These are phyloP conservation scores for Cladosporium phlei DNA, from an alignment of 2,329 filamentous ascomycete genomes.

Conservation along the genomic window DNA sequence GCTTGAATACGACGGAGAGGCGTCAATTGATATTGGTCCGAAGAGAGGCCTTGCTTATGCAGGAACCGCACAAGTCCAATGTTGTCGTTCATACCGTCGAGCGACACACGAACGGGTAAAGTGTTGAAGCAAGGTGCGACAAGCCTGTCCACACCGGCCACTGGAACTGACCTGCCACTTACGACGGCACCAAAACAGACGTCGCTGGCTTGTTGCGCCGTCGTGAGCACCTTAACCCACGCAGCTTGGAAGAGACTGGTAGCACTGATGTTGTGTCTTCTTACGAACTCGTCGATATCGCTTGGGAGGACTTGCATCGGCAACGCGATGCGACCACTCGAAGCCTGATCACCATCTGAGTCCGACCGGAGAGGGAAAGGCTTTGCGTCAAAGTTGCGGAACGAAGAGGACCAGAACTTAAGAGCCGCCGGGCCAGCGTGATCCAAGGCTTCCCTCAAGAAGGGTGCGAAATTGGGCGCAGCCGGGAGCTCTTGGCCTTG, in stretches of 20 bases:
- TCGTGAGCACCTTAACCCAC: slow-evolving; percentile 63
- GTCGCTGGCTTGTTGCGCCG: slow-evolving; percentile 55
- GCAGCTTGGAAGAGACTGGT: slow-evolving; percentile 66
- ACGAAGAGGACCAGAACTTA: slow-evolving; percentile 60
- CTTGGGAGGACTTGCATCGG: neutral
- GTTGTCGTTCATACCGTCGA: slow-evolving; percentile 48
- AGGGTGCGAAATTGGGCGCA: slow-evolving; percentile 56
- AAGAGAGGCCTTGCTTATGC: slow-evolving; percentile 57
- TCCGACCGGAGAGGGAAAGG: slow-evolving; percentile 31
- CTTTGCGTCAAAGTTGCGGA: slow-evolving; percentile 50
- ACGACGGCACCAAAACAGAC: slow-evolving; percentile 85
- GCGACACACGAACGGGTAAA: slow-evolving; percentile 61
- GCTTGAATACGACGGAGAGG: slow-evolving; percentile 67
- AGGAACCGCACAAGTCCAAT: slow-evolving; percentile 55
- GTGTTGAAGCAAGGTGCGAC: slow-evolving; percentile 95
- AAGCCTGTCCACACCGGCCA: slow-evolving; percentile 64
- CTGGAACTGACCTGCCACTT: slow-evolving; percentile 65
- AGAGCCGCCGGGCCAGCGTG: slow-evolving; percentile 49
- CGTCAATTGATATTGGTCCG: slow-evolving; percentile 67
- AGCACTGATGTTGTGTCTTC: slow-evolving; percentile 52
- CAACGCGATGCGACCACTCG: slow-evolving; percentile 11
- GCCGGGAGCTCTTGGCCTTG: slow-evolving; percentile 43
- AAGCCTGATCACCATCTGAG: no score
- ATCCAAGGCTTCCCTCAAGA: slow-evolving; percentile 56
- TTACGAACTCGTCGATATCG: slow-evolving; percentile 47